These are phyloP conservation scores for Candida arabinofermentans DNA, from an alignment of 805 yeast genomes.

Conservation along the genomic window DNA sequence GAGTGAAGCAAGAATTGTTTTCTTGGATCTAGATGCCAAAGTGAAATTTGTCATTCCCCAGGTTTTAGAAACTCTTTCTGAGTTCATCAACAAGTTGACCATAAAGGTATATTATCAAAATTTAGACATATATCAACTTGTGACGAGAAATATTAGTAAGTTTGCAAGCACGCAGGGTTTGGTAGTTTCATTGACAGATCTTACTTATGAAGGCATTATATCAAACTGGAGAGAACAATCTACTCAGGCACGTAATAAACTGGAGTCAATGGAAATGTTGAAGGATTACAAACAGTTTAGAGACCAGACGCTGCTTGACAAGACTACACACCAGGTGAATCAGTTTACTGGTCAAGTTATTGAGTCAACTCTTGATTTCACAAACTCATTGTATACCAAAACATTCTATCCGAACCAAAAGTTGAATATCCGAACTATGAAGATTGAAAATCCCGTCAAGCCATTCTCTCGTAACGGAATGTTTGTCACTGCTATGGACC, in stretches of 20 bases:
- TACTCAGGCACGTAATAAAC: constrained; percentile 31
- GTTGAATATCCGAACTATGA: constrained; percentile 21
- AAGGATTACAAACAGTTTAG: constrained; percentile 36
- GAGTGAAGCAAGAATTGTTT: constrained; percentile 30
- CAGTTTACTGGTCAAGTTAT: constrained; percentile 25
- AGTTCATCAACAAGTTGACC: constrained; percentile 42
- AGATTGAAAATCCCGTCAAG: constrained; percentile 34
- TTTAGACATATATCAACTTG: constrained; percentile 29
- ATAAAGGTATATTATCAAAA: constrained; percentile 37
- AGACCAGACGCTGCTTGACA: constrained; percentile 33
- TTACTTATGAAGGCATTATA: constrained; percentile 32
- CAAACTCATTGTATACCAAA: constrained; percentile 30
- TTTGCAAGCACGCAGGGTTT: constrained; percentile 33
- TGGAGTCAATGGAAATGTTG: constrained; percentile 36
- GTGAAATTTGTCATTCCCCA: constrained; percentile 43
- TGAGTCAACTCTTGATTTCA: constrained; percentile 26
- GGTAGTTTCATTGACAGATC: constrained; percentile 8
- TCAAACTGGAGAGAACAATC: constrained; percentile 38
- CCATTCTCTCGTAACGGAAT: constrained; percentile 31
- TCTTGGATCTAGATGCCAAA: constrained; percentile 36
- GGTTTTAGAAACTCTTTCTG: constrained; percentile 41
- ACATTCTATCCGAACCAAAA: constrained; percentile 30
- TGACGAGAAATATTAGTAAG: constrained; percentile 29
- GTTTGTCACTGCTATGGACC: constrained; percentile 29
- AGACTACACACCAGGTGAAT: constrained; percentile 22